Base-by-base conservation (phyloP, 208 protist species). In the Porcisia deanei region DNA sequence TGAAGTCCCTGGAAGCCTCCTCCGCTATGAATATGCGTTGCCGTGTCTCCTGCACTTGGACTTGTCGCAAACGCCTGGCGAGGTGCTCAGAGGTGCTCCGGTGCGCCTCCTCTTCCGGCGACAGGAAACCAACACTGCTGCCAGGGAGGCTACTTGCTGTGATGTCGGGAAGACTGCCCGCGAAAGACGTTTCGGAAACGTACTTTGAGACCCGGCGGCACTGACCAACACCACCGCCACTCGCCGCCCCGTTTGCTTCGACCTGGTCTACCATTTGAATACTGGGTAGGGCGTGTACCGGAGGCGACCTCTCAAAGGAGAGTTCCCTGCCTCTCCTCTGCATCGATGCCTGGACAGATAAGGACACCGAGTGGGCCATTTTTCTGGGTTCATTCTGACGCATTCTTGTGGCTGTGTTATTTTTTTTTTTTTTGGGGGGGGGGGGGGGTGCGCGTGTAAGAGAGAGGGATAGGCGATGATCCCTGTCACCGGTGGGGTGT, bases 41-140 rank as follows among this genome's bases (percentile, higher is more conserved):
- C 3, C 82, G 82, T 1, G 65, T 25, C 52, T 88, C 79, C 49
- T 72, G 75, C 20, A 71, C 49, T 61, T 75, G 75, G 55, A 70
- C 45, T 73, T 77, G 80, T 9, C 80, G 80, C 25, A 73, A 8
- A 25, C 60, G 66, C 68, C 49, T 73, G 10, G 73, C 43, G 25
- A 71, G 68, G 30, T 55, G 78, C 8, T 78, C 80, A 4, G 52
- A 54, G 25, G 49, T 61, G 39, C 67, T 59, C 20, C 80, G 69
- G 54, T 71, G 30, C 64, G 47, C 60, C 34, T 80, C 80, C 49
- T 72, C 58, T 8, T n/a, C 3, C 4, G 54, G 49, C 0, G 63
- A 20, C 0, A 70, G 5, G 10, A 68, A 25, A 0, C 8, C 22
- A 3, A 39, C 54, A 20, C 41, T 78, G 3, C 73, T 65, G 49